Percentiles rank a stretch among this genome's conserved stretches.
These are phyloP conservation scores for Discostella stelligeroides DNA, from an alignment of 108 stramenopile genomes.

Conservation along the genomic window DNA sequence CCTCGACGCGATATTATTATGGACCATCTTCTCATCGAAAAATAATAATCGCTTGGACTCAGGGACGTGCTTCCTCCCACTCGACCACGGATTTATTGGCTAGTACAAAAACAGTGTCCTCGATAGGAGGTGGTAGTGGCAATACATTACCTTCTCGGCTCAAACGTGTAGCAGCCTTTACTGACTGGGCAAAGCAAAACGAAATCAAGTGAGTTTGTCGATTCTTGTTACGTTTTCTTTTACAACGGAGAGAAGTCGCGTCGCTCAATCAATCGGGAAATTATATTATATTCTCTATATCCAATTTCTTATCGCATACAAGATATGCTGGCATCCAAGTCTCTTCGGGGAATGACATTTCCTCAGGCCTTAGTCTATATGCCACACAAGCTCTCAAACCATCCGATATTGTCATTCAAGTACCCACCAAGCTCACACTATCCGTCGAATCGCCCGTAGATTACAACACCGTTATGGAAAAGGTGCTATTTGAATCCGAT, in stretches of 20 bases:
- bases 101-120: too few relatives aligned
- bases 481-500: constrained; percentile 36
- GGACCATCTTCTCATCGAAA: too few relatives aligned
- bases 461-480: constrained; percentile 48
- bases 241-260: too few relatives aligned
- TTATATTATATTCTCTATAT: not conserved
- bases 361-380: constrained; percentile 68
- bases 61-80: too few relatives aligned
- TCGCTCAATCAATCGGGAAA: too few relatives aligned
- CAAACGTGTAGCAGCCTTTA: constrained; percentile 41
- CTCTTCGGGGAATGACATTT: constrained; percentile 27
- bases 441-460: constrained; percentile 66
- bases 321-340: constrained; percentile 41
- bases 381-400: constrained; percentile 47
- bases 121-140: too few relatives aligned
- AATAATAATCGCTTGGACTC: too few relatives aligned
- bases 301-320: not conserved
- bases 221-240: too few relatives aligned
- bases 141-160: constrained; percentile 6
- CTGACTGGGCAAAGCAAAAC: constrained; percentile 50
- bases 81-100: too few relatives aligned
- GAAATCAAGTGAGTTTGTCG: constrained; percentile 39
- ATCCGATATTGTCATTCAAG: constrained; percentile 58
- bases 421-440: constrained; percentile 67
- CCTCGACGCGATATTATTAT: too few relatives aligned